Conservation (phyloP, 176 grass and related monocot species). For the Areca catechu region DNA sequence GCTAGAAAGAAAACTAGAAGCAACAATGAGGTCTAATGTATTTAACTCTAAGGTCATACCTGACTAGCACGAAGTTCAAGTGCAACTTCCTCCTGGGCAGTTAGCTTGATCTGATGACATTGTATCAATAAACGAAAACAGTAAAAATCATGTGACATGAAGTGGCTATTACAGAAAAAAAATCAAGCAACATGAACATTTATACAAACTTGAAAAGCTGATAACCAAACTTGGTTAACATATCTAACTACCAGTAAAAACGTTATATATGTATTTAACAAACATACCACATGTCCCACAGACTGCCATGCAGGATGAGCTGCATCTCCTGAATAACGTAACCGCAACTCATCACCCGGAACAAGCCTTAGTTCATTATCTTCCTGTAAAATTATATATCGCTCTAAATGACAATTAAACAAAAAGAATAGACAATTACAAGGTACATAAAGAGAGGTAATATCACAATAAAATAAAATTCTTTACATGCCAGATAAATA, state of each 20-base stretch:
- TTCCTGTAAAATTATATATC: constrained; percentile 44
- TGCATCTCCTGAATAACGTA: constrained; percentile 82
- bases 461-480: too few species aligned
- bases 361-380: constrained; percentile 99
- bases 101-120: constrained; percentile 78
- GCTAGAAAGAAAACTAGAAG: background rate
- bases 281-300: constrained; percentile 94
- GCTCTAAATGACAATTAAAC: too few species aligned
- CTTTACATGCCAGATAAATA: too few species aligned
- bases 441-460: too few species aligned
- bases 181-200: too few species aligned
- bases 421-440: too few species aligned
- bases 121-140: too few species aligned
- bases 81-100: constrained; percentile 96
- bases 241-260: too few species aligned
- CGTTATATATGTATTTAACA: background rate
- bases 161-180: too few species aligned
- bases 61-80: constrained; percentile 95
- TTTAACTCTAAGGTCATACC: constrained; percentile 24
- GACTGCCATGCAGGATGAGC: constrained; percentile 96
- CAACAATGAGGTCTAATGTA: background rate
- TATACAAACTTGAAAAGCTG: too few species aligned
- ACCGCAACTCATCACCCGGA: constrained; percentile 89
- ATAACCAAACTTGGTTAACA: too few species aligned
- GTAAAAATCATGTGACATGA: too few species aligned